Percentiles rank a stretch among this genome's conserved stretches.
Conservation (phyloP, 306 rosid genomes). For the Cajanus cajan region DNA sequence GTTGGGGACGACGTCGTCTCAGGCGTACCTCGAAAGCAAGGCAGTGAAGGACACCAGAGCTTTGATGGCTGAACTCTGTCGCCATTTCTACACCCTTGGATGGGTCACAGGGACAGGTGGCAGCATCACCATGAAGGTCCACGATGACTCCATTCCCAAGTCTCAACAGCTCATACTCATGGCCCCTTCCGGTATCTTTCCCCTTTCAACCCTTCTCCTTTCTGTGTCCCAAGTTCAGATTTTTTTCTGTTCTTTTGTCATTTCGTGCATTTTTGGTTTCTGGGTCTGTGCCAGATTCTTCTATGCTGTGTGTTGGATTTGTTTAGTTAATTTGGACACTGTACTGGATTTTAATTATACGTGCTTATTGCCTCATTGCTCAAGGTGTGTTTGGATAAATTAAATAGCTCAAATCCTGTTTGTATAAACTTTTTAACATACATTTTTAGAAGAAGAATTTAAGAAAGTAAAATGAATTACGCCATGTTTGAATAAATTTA, state of each 20-base stretch:
- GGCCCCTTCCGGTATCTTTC: conserved; percentile 78
- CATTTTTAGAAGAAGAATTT: not conserved
- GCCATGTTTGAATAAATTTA: not conserved
- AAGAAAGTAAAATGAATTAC: not conserved
- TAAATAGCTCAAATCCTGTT: not conserved
- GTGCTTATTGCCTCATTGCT: not conserved
- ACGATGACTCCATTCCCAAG: conserved; percentile 74
- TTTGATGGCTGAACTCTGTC: conserved; percentile 84
- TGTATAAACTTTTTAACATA: not conserved
- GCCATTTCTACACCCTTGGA: conserved; percentile 85
- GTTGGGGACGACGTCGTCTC: conserved; percentile 49
- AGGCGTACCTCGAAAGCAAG: conserved; percentile 65
- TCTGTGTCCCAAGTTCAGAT: not conserved
- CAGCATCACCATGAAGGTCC: conserved; percentile 82
- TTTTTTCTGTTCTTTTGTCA: not conserved
- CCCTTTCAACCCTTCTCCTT: not conserved
- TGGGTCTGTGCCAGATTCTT: conserved; percentile 26
- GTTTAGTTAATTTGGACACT: not conserved
- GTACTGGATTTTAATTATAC: conserved; percentile 9
- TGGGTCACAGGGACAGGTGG: conserved; percentile 99
- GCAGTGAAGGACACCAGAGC: conserved; percentile 68
- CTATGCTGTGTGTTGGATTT: not conserved
- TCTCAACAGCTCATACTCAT: conserved; percentile 68
- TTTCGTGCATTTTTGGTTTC: conserved; percentile 21
- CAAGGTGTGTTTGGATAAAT: not conserved